phyloP scores from a whole-genome alignment of 2,329 filamentous ascomycete genomes.

The Knufia petricola region DNA sequence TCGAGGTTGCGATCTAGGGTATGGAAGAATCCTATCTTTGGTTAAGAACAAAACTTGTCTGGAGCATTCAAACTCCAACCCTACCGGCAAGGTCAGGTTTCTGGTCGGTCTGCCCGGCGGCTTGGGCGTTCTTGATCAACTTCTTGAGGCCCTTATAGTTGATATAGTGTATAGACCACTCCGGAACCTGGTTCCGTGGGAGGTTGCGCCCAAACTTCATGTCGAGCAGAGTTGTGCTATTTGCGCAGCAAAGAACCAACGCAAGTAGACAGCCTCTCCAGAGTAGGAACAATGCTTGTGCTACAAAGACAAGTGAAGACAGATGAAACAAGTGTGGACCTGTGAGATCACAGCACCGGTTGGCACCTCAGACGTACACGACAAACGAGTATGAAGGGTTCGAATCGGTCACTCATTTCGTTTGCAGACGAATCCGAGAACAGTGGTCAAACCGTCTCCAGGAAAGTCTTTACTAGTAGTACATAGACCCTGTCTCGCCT shows the following conservation, averaged over 20 bases:
- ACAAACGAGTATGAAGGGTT: slow-evolving; percentile 17
- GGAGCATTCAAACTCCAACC: slow-evolving; percentile 31
- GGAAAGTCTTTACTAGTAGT: not conserved
- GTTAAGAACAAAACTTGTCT: slow-evolving; percentile 14
- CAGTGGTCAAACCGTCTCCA: not conserved
- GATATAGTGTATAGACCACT: slow-evolving; percentile 43
- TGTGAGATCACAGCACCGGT: slow-evolving; percentile 10
- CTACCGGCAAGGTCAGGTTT: slow-evolving; percentile 85
- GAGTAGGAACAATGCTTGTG: not conserved
- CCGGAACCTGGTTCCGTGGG: slow-evolving; percentile 40
- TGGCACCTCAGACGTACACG: slow-evolving; percentile 19
- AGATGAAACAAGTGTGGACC: slow-evolving; percentile 3
- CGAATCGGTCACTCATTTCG: slow-evolving; percentile 10
- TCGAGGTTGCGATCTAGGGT: slow-evolving; percentile 94
- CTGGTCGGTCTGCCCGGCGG: slow-evolving; percentile 57
- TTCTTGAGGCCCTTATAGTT: slow-evolving; percentile 64
- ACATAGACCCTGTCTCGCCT: no score
- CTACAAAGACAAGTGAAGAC: not conserved
- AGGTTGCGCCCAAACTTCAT: slow-evolving; percentile 45
- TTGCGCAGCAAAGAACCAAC: not conserved
- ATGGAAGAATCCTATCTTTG: slow-evolving; percentile 78
- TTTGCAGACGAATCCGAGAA: not conserved
- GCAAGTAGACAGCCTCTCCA: not conserved
- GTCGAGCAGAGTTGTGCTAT: slow-evolving; percentile 14
- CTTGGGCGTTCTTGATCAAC: slow-evolving; percentile 71